A percentile compares a stretch with the other conserved stretches of the same genome.
These are phyloP conservation scores for Raffaelea ambrosiae DNA, from an alignment of 2,329 filamentous ascomycete species.

Conservation along the genomic window DNA sequence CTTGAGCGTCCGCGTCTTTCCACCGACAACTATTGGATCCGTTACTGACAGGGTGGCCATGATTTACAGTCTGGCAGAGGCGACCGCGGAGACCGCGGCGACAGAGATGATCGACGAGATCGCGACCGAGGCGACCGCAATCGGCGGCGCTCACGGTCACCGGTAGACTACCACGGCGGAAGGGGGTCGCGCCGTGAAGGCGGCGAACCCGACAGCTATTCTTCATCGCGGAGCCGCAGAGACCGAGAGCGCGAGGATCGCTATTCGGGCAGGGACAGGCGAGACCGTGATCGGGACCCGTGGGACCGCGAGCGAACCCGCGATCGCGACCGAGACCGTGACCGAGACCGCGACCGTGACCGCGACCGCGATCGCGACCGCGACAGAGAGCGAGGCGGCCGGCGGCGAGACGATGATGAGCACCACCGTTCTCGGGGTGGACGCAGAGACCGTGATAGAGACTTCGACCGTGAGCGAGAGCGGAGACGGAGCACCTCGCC, in stretches of 20 bases:
- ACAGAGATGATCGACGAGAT: conserved; percentile 21
- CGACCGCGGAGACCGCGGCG: conserved; percentile 15
- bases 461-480: conserved; percentile 36
- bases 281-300: conserved; percentile 45
- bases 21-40: neutral
- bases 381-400: conserved; percentile 17
- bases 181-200: conserved; percentile 56
- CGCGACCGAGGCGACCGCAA: conserved; percentile 32
- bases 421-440: conserved; percentile 40
- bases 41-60: neutral
- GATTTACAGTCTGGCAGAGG: neutral
- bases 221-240: conserved; percentile 83
- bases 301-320: conserved; percentile 60
- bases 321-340: conserved; percentile 47
- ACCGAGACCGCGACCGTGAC: conserved; percentile 32
- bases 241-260: conserved; percentile 90
- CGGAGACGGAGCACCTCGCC: conserved; percentile 70
- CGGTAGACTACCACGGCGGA: conserved; percentile 57
- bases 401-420: conserved; percentile 60
- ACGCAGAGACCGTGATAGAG: conserved; percentile 33
- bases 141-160: conserved; percentile 78
- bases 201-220: conserved; percentile 70
- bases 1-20: too few species aligned
- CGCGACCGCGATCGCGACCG: conserved; percentile 18
- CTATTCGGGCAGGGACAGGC: conserved; percentile 63